phyloP scores from a whole-genome alignment of 805 yeast genomes.

The Kodamaea restingae region DNA sequence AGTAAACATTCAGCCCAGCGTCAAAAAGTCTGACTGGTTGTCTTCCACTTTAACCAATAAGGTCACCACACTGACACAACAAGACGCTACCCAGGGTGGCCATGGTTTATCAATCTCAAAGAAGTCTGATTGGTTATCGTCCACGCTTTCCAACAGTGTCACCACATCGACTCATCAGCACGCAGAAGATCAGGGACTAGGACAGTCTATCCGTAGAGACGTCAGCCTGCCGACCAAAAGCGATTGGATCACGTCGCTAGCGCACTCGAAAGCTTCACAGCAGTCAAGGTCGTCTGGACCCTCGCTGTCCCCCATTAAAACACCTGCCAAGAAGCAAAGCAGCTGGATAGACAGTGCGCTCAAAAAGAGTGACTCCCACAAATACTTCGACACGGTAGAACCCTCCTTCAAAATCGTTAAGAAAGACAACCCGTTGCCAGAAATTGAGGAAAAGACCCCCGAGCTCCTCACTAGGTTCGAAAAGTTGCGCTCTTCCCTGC shows the following conservation, averaged over 20 bases:
- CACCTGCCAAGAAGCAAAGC: conserved; percentile 6
- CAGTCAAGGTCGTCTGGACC: conserved; percentile 5
- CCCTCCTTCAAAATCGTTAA: conserved; percentile 12
- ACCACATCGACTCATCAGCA: conserved; percentile 10
- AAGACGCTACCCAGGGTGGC: conserved; percentile 5
- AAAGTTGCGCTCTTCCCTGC: conserved; percentile 7
- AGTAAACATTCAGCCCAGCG: background rate
- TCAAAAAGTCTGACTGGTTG: conserved; percentile 14
- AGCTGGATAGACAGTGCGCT: conserved; percentile 16
- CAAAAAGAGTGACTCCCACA: conserved; percentile 14
- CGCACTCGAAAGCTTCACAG: conserved; percentile 10
- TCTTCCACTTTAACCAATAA: conserved; percentile 13
- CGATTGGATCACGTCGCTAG: conserved; percentile 15
- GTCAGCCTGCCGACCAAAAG: conserved; percentile 1
- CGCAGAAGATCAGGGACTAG: background rate
- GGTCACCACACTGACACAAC: conserved; percentile 8
- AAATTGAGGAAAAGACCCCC: conserved; percentile 9
- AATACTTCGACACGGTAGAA: conserved; percentile 11
- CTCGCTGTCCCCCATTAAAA: background rate
- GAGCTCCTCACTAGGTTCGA: conserved; percentile 13
- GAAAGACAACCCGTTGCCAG: conserved; percentile 9
- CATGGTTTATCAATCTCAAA: conserved; percentile 2
- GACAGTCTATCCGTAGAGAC: too few relatives aligned
- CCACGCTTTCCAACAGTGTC: conserved; percentile 10
- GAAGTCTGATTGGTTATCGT: conserved; percentile 14